Evolutionary conservation across 129 eudicot genomes (phyloP).

Genomic region (Apium graveolens): DNA sequence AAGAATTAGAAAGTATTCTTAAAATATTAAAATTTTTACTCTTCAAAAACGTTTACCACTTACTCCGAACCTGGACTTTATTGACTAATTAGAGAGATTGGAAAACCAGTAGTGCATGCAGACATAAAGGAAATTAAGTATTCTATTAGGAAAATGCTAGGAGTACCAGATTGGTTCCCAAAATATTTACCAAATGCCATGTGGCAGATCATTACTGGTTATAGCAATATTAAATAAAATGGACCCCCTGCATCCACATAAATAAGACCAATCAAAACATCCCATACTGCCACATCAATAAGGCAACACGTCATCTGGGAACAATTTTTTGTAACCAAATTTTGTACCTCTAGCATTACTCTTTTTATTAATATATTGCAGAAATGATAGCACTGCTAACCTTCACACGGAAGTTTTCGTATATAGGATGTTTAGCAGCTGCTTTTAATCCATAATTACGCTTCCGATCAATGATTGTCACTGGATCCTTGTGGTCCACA

Average conservation of each 20-base stretch:
- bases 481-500: constrained; percentile 68
- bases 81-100: neutral
- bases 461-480: constrained; percentile 60
- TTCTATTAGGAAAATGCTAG: neutral
- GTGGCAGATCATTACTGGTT: too few relatives aligned
- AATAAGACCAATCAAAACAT: too few relatives aligned
- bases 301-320: too few relatives aligned
- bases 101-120: neutral
- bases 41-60: neutral
- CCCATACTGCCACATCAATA: too few relatives aligned
- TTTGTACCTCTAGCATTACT: too few relatives aligned
- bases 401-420: constrained; percentile 93
- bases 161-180: too few relatives aligned
- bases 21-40: neutral
- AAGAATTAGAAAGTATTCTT: neutral
- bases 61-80: neutral
- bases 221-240: too few relatives aligned
- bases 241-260: too few relatives aligned
- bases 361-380: neutral
- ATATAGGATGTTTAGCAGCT: constrained; percentile 79
- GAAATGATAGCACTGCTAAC: constrained; percentile 20
- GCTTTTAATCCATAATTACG: constrained; percentile 73
- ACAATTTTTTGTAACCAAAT: too few relatives aligned
- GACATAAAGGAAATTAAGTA: neutral
- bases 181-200: too few relatives aligned